phyloP scores from a whole-genome alignment of 202 grass and related monocot species.

The Panicum hallii region DNA sequence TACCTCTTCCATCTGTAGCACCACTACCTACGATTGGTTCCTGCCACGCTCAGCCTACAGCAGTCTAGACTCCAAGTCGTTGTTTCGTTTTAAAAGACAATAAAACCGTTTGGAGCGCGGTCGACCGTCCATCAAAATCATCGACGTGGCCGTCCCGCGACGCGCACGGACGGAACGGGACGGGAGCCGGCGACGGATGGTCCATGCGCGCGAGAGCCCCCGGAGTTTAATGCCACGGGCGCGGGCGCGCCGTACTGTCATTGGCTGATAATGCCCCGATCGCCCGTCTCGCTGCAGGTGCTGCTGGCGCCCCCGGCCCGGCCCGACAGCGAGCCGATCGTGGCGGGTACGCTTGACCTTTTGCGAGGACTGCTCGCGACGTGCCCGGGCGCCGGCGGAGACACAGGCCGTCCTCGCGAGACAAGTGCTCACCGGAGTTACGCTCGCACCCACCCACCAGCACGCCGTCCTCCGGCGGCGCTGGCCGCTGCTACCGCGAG shows the following conservation, averaged over 20 bases:
- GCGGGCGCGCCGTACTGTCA: background rate
- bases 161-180: background rate
- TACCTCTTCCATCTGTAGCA: background rate
- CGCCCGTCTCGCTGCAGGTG: background rate
- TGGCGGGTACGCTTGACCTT: background rate
- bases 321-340: background rate
- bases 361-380: background rate
- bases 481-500: background rate
- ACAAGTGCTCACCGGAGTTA: background rate
- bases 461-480: background rate
- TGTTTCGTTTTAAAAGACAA: too few species aligned
- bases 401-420: background rate
- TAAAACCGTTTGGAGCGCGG: background rate
- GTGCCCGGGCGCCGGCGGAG: background rate
- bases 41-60: background rate
- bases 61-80: background rate
- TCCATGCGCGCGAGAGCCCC: background rate
- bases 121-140: background rate
- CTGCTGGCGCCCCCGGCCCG: background rate
- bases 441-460: background rate
- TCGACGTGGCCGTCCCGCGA: too few species aligned
- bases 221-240: background rate
- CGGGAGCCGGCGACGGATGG: background rate
- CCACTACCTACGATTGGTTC: background rate
- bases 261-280: background rate